Base-by-base conservation (phyloP, 805 yeast species). In the Starmerella stellata region DNA sequence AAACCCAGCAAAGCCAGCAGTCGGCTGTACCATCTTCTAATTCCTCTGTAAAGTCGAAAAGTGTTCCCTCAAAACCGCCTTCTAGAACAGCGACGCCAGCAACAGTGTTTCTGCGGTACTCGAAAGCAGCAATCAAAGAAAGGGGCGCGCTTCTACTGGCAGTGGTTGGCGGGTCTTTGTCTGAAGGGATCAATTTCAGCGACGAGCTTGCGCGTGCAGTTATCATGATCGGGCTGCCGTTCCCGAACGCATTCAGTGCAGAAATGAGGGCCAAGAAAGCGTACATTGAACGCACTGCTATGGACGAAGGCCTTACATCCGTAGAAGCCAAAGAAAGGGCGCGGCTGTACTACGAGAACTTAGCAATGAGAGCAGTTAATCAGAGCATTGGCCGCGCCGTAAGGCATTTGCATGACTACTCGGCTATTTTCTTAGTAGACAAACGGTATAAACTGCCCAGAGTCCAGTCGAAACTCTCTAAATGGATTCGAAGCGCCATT, bases 371-470 rank as follows among this genome's bases (percentile, higher is more conserved):
- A 38, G 78, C 93, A 0, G 82, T 85, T 1, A 85, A 85, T 53
- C 96, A 85, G 56, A 74, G 93, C 58, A 75, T 87, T 11, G 96
- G 95, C 0, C 66, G 96, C 46, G 80, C 95, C 5, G 85, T 85
- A 30, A 63, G 96, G 43, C 94, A 85, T 54, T 68, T 67, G 20
- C 66, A 68, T 31, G 96, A 87, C 56, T 83, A 78, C 52, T 75
- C 95, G 0, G 67, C 71, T 14, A 76, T 87, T 5, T 72, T 70
- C 47, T 60, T 85, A 30, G 49, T 83, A 14, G 96, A 87, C 54
- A 56, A 55, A 24, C 61, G 95, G 38, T 87, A 69, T 45, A 50
- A 49, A 2, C 52, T 53, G 2, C 47, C 50, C 1, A 55, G 61
- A 21, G 72, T 80, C 15, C 71, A 68, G 45, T 39, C 45, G 0